Percentiles rank a stretch among this genome's conserved stretches.
These are phyloP conservation scores for Elaeis oleifera DNA, from an alignment of 202 grass and related monocot species.

Conservation along the genomic window DNA sequence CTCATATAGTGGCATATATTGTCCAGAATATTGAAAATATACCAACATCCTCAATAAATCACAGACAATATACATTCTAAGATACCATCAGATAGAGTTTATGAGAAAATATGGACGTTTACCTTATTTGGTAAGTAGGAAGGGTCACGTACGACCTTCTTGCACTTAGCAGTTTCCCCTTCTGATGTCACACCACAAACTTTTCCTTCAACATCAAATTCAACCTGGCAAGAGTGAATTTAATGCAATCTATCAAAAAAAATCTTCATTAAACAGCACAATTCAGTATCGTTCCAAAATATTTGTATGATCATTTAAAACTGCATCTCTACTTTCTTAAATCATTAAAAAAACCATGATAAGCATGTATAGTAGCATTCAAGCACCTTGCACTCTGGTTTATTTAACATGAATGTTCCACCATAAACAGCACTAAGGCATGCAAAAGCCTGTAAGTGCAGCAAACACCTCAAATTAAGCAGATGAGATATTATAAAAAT, in stretches of 20 bases:
- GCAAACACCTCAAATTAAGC: constrained; percentile 10
- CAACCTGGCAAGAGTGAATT: constrained; percentile 30
- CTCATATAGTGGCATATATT: too few species aligned
- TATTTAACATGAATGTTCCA: constrained; percentile 89
- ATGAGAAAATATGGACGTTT: too few species aligned
- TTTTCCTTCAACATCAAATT: constrained; percentile 89
- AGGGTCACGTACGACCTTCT: constrained; percentile 86
- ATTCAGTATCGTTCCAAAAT: too few species aligned
- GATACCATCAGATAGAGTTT: too few species aligned
- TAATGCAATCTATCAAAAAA: too few species aligned
- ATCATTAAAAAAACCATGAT: constrained; percentile 4
- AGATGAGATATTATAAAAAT: constrained; percentile 11
- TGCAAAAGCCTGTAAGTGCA: constrained; percentile 61
- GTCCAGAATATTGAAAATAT: too few species aligned
- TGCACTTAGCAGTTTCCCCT: constrained; percentile 89
- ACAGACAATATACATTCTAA: not conserved
- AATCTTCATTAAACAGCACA: too few species aligned
- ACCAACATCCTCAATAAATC: too few species aligned
- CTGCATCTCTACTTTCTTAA: too few species aligned
- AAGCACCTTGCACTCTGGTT: constrained; percentile 82
- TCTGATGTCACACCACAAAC: constrained; percentile 85
- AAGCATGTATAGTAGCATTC: constrained; percentile 7
- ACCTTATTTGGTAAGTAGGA: constrained; percentile 35
- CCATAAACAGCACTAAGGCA: constrained; percentile 94
- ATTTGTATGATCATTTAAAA: too few species aligned